Evolutionary conservation across 176 grass and related monocot species (phyloP), one percentile per base, ranked within the genome.

Genomic region (bread wheat (Triticum aestivum)): DNA sequence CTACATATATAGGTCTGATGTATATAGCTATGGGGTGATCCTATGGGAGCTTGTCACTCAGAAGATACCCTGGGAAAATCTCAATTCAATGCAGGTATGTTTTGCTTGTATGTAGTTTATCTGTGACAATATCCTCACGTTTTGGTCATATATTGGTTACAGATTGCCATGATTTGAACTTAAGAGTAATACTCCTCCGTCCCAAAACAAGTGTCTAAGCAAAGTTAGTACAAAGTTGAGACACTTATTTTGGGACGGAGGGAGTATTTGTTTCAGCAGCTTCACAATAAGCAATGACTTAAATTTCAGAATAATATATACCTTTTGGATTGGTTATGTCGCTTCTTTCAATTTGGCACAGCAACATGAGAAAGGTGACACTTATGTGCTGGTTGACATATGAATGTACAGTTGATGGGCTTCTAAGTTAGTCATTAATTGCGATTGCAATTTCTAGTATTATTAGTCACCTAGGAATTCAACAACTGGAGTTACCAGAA

Each of bases 61-160:
- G 81, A 97, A 94, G 89, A 99, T 99, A 84, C 97, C 97, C 10
- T 99, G 97, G 97, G 94, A 94, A 86, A 91, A 99, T 90, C 90
- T 99, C 83, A 99, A 99, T 91, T 91, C 89, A 3, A 94, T 97
- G 89, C 97, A 99, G 94, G 97, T 97, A 89, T 56, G 27, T 80
- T 83, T 80, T 83, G 47, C 26, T 83, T 3, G 34, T 86, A 68
- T 79, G 58, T 69, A 52, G 9, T 61, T 75, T 17, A 82, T 26
- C 37, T 11, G 23, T 69, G 30, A 58, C 65, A 26, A 78, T 3
- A 61, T 64, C 6, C 8, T 71, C 24, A 65, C 47, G 38, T 20
- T 71, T 32, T 56, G 23, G 62, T 39, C 30, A 56, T 77, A 56
- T 6, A 69, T 70, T 30, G 26, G 13, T 37, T 80, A 62, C 17